Evolutionary conservation across 768 basidiomycete genomes (phyloP).

Genomic region (Pholiota microspora): DNA sequence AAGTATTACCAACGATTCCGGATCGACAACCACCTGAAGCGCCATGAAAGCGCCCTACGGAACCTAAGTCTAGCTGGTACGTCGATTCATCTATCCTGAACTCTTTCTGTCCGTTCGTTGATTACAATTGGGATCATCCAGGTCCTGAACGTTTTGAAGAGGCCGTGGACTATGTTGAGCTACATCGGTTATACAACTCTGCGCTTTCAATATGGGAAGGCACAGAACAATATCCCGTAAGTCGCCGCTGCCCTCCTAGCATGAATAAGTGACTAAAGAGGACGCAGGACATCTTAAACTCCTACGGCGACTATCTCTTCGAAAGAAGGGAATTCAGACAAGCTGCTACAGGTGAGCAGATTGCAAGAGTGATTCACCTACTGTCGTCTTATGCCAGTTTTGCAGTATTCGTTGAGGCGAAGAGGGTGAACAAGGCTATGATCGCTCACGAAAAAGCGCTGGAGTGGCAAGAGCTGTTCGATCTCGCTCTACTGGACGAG

Average conservation of each 20-base stretch:
- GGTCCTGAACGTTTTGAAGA: constrained; percentile 75
- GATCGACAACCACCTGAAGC: constrained; percentile 90
- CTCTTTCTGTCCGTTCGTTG: too few species aligned
- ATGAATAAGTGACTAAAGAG: neutral
- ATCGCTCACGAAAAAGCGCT: constrained; percentile 83
- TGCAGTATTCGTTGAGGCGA: constrained; percentile 73
- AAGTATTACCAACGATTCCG: constrained; percentile 82
- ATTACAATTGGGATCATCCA: too few species aligned
- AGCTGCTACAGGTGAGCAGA: constrained; percentile 69
- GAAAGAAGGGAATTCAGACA: constrained; percentile 81
- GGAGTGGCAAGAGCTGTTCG: constrained; percentile 91
- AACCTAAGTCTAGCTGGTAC: constrained; percentile 76
- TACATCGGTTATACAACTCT: constrained; percentile 68
- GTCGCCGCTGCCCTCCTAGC: constrained; percentile 14
- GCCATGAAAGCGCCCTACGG: constrained; percentile 68
- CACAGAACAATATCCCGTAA: constrained; percentile 61
- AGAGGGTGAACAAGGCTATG: constrained; percentile 70
- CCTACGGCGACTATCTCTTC: constrained; percentile 87
- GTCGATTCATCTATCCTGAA: constrained; percentile 6
- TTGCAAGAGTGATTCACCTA: neutral
- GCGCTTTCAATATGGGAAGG: constrained; percentile 76
- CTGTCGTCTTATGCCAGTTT: constrained; percentile 7
- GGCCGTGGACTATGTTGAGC: constrained; percentile 75
- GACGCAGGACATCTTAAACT: constrained; percentile 59
- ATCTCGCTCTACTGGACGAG: constrained; percentile 58